A percentile compares a stretch with the other conserved stretches of the same genome.
Conservation (phyloP, 495 filamentous ascomycete genomes). For the Choiromyces venosus region DNA sequence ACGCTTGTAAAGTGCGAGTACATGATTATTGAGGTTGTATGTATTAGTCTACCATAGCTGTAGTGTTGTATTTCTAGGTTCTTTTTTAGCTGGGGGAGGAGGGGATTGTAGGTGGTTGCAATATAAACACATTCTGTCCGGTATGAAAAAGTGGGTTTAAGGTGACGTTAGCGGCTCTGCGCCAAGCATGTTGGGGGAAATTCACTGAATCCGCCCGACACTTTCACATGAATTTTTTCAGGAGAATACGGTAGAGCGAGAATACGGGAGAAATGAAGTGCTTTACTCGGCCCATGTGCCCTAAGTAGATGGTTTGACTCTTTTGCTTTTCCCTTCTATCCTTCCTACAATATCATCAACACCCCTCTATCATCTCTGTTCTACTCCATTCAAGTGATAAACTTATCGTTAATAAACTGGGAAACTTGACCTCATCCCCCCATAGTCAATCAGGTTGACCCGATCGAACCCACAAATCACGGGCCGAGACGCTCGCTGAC, state of each 20-base stretch:
- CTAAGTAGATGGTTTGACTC: not conserved
- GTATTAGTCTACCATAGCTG: slow-evolving; percentile 1
- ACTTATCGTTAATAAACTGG: not conserved
- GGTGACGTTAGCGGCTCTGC: not conserved
- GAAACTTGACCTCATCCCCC: slow-evolving; percentile 19
- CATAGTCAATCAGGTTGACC: not conserved
- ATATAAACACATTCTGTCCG: not conserved
- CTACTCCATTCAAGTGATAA: not conserved
- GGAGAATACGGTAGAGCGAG: not conserved
- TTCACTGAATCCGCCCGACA: slow-evolving; percentile 6
- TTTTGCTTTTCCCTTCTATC: slow-evolving; percentile 3
- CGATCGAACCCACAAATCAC: not conserved
- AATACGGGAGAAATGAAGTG: not conserved
- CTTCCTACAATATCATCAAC: not conserved
- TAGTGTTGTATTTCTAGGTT: not conserved
- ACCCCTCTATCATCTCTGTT: not conserved
- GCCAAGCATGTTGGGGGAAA: not conserved
- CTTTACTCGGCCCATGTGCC: slow-evolving; percentile 2
- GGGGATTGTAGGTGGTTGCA: not conserved
- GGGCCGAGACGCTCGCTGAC: not conserved
- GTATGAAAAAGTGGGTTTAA: not conserved
- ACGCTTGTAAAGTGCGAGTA: not conserved
- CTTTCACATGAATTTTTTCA: slow-evolving; percentile 20
- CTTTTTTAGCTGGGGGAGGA: not conserved
- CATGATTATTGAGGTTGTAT: not conserved